phyloP scores from a whole-genome alignment of 345 rosid genomes.

The Mangifera indica region DNA sequence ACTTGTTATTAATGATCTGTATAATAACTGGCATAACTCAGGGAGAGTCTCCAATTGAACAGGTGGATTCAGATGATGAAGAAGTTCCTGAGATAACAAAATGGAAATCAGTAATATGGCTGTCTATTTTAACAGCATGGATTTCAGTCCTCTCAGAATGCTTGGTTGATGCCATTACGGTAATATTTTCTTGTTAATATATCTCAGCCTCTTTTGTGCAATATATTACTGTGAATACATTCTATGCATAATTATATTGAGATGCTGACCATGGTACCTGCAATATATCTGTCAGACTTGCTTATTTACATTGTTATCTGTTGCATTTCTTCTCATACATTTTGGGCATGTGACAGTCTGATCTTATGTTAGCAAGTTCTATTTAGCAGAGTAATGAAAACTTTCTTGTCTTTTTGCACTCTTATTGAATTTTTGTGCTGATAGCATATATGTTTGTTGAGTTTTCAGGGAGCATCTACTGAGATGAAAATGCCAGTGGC shows the following conservation, averaged over 20 bases:
- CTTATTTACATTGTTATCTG: too few species aligned
- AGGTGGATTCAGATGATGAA: conserved; percentile 23
- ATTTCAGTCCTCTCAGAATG: conserved; percentile 48
- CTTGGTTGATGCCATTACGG: conserved; percentile 50
- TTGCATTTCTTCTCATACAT: too few species aligned
- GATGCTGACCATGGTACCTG: not conserved
- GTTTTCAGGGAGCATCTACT: conserved; percentile 46
- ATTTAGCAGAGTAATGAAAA: not conserved
- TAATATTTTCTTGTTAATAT: conserved; percentile 11
- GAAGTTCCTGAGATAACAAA: conserved; percentile 43
- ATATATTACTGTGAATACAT: not conserved
- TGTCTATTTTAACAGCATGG: conserved; percentile 39
- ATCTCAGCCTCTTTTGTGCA: not conserved
- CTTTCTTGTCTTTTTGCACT: not conserved
- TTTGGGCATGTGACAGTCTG: too few species aligned
- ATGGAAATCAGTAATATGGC: conserved; percentile 48
- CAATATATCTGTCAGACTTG: too few species aligned
- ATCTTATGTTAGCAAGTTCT: not conserved
- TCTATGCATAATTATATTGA: not conserved
- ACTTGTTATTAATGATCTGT: not conserved
- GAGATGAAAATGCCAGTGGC: conserved; percentile 42
- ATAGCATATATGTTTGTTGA: not conserved
- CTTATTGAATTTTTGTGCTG: not conserved
- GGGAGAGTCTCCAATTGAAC: conserved; percentile 26
- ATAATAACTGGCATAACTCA: conserved; percentile 15